A percentile compares a stretch with the other conserved stretches of the same genome.
Evolutionary conservation across 202 grass and related monocot species (phyloP).

Genomic region (Panicum virgatum): DNA sequence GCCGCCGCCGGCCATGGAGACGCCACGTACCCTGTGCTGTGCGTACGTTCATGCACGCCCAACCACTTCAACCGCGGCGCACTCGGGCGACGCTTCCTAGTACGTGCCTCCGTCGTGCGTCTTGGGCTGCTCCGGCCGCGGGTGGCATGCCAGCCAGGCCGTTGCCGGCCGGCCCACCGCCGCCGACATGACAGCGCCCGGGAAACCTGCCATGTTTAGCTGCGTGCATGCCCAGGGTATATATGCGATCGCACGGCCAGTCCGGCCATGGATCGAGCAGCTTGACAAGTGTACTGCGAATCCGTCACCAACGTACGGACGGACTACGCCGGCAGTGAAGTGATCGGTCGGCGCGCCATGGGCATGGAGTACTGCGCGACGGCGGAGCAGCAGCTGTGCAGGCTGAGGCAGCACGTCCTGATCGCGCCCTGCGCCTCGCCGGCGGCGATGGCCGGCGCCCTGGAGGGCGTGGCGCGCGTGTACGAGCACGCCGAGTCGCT

Average conservation of each 20-base stretch:
- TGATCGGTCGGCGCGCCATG: neutral
- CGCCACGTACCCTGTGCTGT: constrained; percentile 11
- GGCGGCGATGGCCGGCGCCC: constrained; percentile 12
- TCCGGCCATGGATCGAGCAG: neutral
- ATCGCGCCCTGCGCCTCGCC: neutral
- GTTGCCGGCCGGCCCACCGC: neutral
- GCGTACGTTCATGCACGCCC: neutral
- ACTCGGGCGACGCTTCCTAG: constrained; percentile 14
- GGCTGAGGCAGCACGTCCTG: constrained; percentile 25
- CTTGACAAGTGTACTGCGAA: neutral
- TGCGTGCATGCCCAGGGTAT: neutral
- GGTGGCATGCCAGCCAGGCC: constrained; percentile 49
- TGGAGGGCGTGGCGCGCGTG: constrained; percentile 33
- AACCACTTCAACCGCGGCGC: neutral
- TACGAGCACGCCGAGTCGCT: constrained; percentile 40
- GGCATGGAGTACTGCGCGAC: constrained; percentile 18
- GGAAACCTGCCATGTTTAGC: neutral
- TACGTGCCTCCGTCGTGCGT: constrained; percentile 1
- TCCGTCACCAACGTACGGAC: neutral
- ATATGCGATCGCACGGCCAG: constrained; percentile 16
- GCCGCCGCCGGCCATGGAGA: neutral
- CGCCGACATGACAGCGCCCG: constrained; percentile 44
- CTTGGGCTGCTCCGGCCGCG: constrained; percentile 4
- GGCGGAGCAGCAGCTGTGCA: constrained; percentile 27
- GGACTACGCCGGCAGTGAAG: neutral